phyloP scores from a whole-genome alignment of 2,329 filamentous ascomycete genomes.

The Nothopassalora personata region DNA sequence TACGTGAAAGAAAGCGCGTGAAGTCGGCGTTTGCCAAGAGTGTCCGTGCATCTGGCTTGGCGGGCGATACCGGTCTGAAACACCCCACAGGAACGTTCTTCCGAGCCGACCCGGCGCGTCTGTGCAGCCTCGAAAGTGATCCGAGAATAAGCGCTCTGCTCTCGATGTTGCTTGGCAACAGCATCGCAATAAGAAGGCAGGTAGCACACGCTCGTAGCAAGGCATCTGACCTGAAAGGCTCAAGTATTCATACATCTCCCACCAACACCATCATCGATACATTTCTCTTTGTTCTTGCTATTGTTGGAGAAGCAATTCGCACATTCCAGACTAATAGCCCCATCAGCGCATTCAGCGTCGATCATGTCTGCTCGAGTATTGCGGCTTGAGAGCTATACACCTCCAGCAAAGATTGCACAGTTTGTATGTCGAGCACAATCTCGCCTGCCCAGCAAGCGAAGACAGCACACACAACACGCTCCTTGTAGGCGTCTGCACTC shows the following conservation, averaged over 20 bases:
- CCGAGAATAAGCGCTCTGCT: background rate
- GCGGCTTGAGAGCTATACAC: background rate
- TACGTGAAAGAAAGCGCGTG: background rate
- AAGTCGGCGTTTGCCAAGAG: background rate
- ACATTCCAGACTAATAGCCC: background rate
- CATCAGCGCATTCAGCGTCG: background rate
- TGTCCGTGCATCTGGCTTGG: background rate
- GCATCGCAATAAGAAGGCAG: background rate
- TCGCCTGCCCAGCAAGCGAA: background rate
- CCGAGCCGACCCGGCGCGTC: background rate
- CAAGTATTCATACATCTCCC: background rate
- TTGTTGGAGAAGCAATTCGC: background rate
- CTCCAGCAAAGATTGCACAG: background rate
- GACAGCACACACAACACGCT: conserved; percentile 1
- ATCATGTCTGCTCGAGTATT: background rate
- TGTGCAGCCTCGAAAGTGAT: background rate
- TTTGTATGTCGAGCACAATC: background rate
- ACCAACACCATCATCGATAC: background rate
- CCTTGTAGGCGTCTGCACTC: conserved; percentile 3
- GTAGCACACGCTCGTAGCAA: background rate
- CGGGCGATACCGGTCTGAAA: background rate
- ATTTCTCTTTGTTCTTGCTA: background rate
- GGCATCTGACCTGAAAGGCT: background rate
- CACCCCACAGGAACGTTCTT: background rate
- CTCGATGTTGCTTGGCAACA: background rate